Evolutionary conservation across 1,284 basidiomycete species (phyloP).

Genomic region (Naganishia sp.): DNA sequence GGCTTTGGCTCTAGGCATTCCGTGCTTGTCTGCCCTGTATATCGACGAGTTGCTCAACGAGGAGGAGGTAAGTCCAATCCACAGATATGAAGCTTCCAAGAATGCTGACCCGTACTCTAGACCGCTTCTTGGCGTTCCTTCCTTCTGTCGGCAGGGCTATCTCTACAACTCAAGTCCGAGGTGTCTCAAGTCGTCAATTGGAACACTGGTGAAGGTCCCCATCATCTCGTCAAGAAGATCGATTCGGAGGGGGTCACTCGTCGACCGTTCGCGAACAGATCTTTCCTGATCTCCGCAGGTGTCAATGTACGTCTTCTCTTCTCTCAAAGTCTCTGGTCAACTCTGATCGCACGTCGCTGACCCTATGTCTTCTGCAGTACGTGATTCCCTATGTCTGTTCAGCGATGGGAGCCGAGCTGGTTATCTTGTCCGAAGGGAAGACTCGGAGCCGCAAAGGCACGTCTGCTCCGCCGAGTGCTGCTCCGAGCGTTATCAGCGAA

Average conservation of each 20-base stretch:
- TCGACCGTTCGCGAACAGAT: constrained; percentile 21
- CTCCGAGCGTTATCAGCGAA: constrained; percentile 8
- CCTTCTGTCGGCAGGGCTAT: constrained; percentile 23
- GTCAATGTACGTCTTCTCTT: constrained; percentile 11
- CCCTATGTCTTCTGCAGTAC: background rate
- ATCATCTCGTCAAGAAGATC: constrained; percentile 16
- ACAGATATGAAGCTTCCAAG: background rate
- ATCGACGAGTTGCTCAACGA: constrained; percentile 20
- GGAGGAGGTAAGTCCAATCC: constrained; percentile 13
- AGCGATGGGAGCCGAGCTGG: constrained; percentile 23
- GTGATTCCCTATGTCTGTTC: constrained; percentile 24
- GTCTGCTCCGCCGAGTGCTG: constrained; percentile 7
- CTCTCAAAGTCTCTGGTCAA: no score
- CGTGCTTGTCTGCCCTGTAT: constrained; percentile 25
- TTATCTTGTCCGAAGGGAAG: background rate
- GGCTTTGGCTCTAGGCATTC: constrained; percentile 29
- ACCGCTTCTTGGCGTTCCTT: constrained; percentile 16
- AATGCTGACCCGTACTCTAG: background rate
- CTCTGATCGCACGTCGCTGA: background rate
- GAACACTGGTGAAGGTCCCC: constrained; percentile 14
- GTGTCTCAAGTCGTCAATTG: constrained; percentile 30
- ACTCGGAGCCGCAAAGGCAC: constrained; percentile 11
- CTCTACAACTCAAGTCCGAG: constrained; percentile 25
- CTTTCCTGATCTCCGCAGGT: constrained; percentile 13
- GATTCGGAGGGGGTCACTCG: constrained; percentile 6